Evolutionary conservation across 148 eudicot species (phyloP).

Genomic region (Rhododendron ferrugineum): DNA sequence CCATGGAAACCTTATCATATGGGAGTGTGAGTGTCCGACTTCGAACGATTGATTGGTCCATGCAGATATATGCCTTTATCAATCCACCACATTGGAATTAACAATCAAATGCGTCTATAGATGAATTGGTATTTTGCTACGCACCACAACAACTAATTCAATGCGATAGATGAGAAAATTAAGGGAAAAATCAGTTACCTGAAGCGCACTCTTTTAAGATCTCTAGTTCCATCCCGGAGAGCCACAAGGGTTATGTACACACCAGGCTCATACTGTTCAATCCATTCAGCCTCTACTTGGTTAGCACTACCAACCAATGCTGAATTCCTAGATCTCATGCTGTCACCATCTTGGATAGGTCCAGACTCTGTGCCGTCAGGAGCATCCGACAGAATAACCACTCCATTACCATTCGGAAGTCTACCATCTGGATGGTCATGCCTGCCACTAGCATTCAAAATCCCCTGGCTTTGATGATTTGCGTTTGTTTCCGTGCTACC

Average conservation of each 20-base stretch:
- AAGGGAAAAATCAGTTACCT: constrained; percentile 38
- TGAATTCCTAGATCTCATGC: constrained; percentile 36
- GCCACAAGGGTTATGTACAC: constrained; percentile 91
- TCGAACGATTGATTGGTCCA: not conserved
- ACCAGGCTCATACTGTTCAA: constrained; percentile 96
- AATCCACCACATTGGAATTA: not conserved
- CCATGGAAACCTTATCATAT: not conserved
- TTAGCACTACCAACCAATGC: constrained; percentile 31
- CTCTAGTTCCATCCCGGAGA: constrained; percentile 85
- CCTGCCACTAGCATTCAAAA: constrained; percentile 26
- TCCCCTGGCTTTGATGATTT: constrained; percentile 32
- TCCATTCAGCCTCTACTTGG: constrained; percentile 93
- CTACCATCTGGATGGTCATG: constrained; percentile 32
- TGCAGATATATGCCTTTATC: not conserved
- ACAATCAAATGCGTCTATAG: not conserved
- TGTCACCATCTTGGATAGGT: constrained; percentile 42
- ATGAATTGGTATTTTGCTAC: not conserved
- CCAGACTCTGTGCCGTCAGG: constrained; percentile 36
- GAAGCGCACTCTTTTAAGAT: constrained; percentile 98
- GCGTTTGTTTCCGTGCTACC: constrained; percentile 22
- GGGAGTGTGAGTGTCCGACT: not conserved
- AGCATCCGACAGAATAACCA: constrained; percentile 37
- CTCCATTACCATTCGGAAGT: constrained; percentile 31
- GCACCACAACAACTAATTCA: not conserved
- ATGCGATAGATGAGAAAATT: not conserved